These are phyloP conservation scores for Phytophthora europaea DNA, from an alignment of 352 stramenopile species.

Conservation along the genomic window DNA sequence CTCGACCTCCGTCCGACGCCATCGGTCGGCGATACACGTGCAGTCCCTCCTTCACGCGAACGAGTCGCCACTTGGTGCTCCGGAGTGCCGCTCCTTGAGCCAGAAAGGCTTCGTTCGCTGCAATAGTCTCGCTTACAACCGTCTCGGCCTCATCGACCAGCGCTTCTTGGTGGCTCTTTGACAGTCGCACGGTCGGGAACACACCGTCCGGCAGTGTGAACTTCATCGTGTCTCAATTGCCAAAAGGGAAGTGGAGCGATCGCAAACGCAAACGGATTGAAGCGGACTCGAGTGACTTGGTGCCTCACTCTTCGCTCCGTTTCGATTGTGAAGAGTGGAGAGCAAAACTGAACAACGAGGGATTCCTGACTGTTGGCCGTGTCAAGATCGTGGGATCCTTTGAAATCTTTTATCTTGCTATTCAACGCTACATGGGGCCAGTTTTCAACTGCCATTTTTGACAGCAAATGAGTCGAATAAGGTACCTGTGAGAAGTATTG, in stretches of 20 bases:
- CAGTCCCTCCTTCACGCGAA: constrained; percentile 54
- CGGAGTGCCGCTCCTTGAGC: constrained; percentile 32
- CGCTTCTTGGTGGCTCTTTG: constrained; percentile 33
- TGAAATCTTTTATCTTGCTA: background rate
- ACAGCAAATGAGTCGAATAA: background rate
- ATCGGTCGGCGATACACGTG: constrained; percentile 42
- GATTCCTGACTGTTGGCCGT: background rate
- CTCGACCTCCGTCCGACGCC: background rate
- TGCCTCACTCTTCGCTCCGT: constrained; percentile 10
- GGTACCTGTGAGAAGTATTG: constrained; percentile 5
- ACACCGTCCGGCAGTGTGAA: constrained; percentile 52
- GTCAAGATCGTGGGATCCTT: constrained; percentile 7
- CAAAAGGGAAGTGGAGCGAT: background rate
- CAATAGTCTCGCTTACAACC: constrained; percentile 53
- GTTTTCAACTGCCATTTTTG: constrained; percentile 7
- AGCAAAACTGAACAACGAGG: background rate
- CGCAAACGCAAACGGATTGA: background rate
- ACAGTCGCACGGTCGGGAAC: constrained; percentile 42
- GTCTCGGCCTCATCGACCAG: constrained; percentile 47
- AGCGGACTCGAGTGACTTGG: background rate
- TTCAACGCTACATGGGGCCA: background rate
- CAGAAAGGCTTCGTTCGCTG: constrained; percentile 50
- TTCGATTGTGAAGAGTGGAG: constrained; percentile 15
- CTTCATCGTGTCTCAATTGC: constrained; percentile 16
- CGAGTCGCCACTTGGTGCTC: constrained; percentile 43